Evolutionary conservation across 2,329 filamentous ascomycete species (phyloP).

Genomic region (Ophiocordyceps robertsii): DNA sequence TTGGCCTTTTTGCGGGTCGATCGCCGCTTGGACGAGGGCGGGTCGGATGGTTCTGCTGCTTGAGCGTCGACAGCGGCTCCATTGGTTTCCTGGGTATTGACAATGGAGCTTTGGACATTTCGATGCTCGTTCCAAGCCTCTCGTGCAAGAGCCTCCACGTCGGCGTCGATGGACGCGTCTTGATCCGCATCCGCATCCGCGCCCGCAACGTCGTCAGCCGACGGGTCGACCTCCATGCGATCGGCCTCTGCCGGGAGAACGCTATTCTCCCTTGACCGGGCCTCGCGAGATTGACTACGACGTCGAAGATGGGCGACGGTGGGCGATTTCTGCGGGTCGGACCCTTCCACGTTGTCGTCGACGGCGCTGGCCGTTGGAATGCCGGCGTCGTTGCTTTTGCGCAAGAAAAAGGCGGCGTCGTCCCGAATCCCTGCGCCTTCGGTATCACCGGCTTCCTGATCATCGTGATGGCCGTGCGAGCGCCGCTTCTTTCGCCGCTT

Average conservation of each 20-base stretch:
- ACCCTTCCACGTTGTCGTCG: constrained; percentile 7
- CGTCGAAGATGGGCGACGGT: constrained; percentile 12
- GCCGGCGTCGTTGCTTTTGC: constrained; percentile 1
- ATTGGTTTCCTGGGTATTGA: constrained; percentile 3
- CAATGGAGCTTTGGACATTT: constrained; percentile 12
- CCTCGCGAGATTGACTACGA: constrained; percentile 12
- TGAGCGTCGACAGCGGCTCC: constrained; percentile 2
- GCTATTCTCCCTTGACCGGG: constrained; percentile 14
- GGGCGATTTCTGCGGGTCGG: constrained; percentile 13
- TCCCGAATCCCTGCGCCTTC: neutral
- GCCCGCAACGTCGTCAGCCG: neutral
- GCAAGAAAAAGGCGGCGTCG: constrained; percentile 4
- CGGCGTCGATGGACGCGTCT: constrained; percentile 4
- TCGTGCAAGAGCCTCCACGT: constrained; percentile 17
- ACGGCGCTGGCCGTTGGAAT: constrained; percentile 5
- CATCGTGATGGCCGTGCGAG: constrained; percentile 9
- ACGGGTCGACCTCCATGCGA: constrained; percentile 11
- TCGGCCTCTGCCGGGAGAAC: constrained; percentile 6
- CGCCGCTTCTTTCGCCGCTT: constrained; percentile 20
- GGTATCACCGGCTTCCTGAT: constrained; percentile 2
- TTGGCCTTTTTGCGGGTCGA: constrained; percentile 34
- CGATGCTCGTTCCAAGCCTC: constrained; percentile 21
- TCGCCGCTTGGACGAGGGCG: constrained; percentile 12
- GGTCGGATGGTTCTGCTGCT: constrained; percentile 1
- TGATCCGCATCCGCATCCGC: neutral